Percentiles rank a stretch among this genome's conserved stretches.
Conservation (phyloP, 192 early-diverging fungal species). For the Backusella morwellensis region DNA sequence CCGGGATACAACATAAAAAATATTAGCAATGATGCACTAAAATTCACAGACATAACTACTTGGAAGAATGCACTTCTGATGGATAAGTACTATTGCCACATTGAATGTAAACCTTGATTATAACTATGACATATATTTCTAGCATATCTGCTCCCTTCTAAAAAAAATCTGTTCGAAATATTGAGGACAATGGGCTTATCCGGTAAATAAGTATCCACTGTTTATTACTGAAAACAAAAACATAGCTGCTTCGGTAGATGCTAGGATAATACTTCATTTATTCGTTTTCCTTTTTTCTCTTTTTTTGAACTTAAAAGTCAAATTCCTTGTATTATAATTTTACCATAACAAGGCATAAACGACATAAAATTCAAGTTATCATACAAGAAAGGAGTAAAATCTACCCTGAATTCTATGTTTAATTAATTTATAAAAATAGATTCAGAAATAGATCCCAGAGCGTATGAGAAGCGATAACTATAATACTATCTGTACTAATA, state of each 20-base stretch:
- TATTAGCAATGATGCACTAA: neutral
- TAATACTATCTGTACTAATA: neutral
- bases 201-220: too few species aligned
- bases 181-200: too few species aligned
- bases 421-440: neutral
- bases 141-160: too few species aligned
- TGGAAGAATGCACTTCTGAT: neutral
- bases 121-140: too few species aligned
- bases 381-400: neutral
- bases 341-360: neutral
- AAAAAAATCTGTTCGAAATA: too few species aligned
- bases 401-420: neutral
- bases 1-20: neutral
- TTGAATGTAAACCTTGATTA: neutral
- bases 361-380: neutral
- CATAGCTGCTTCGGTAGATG: neutral
- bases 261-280: neutral
- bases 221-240: too few species aligned
- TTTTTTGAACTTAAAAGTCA: neutral
- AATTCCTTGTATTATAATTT: neutral
- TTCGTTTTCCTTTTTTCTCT: neutral
- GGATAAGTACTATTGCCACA: neutral
- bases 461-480: neutral
- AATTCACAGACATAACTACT: neutral
- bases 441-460: neutral